phyloP scores from a whole-genome alignment of 2,329 filamentous ascomycete genomes.

The Cladophialophora psammophila region DNA sequence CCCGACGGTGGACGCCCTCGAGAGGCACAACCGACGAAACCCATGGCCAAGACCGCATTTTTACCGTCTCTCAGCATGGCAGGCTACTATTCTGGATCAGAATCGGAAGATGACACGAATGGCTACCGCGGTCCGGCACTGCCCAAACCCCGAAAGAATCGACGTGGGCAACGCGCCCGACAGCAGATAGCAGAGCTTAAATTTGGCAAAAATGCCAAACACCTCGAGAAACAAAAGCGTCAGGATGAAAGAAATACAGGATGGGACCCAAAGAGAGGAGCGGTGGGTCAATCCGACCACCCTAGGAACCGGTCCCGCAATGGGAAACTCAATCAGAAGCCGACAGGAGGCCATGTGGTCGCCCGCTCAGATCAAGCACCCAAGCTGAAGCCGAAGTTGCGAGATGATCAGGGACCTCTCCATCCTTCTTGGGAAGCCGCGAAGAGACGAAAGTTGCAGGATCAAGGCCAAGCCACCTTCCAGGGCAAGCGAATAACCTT shows the following conservation, averaged over 20 bases:
- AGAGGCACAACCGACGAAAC: neutral
- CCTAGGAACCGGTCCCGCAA: slow-evolving; percentile 16
- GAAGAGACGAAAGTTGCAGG: slow-evolving; percentile 64
- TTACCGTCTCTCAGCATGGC: slow-evolving; percentile 67
- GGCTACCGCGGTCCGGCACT: slow-evolving; percentile 36
- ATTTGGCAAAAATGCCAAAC: slow-evolving; percentile 65
- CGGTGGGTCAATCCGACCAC: slow-evolving; percentile 45
- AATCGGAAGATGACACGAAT: slow-evolving; percentile 60
- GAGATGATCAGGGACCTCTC: slow-evolving; percentile 59
- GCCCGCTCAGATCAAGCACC: slow-evolving; percentile 6
- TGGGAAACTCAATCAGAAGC: slow-evolving; percentile 35
- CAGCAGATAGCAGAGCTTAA: slow-evolving; percentile 69
- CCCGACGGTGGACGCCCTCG: neutral
- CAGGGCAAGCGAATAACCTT: slow-evolving; percentile 69
- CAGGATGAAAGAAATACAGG: slow-evolving; percentile 56
- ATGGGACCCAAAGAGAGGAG: slow-evolving; percentile 67
- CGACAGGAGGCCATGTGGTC: slow-evolving; percentile 33
- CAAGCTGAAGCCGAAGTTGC: slow-evolving; percentile 19
- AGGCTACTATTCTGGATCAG: slow-evolving; percentile 69
- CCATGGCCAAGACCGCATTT: slow-evolving; percentile 57
- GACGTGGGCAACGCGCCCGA: slow-evolving; percentile 68
- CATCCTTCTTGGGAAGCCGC: slow-evolving; percentile 73
- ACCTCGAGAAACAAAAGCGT: slow-evolving; percentile 56
- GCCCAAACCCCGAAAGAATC: slow-evolving; percentile 58
- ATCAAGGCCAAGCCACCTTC: slow-evolving; percentile 56